Evolutionary conservation across 179 eudicot genomes (phyloP), one percentile per base, ranked within the genome.

Genomic region (Patellifolia procumbens): DNA sequence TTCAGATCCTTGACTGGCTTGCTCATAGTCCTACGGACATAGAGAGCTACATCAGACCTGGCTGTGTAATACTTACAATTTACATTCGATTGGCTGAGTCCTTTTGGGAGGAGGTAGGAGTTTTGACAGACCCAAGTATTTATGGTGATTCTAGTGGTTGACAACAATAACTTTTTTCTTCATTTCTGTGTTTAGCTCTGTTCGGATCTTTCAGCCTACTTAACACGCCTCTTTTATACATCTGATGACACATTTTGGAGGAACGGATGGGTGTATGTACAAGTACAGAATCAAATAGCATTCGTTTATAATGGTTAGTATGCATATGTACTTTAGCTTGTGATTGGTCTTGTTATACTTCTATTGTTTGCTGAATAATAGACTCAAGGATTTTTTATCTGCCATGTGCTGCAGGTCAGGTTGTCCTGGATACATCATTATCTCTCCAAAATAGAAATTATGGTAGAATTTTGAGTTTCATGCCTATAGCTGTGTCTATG

Each of bases 41-140:
- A 5, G 88, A 87, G 80, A 87, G 90, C 84, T 83, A 87, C 75
- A 87, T 87, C 72, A 85, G 88, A 74, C 90, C 90, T 58, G 90
- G 90, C 28, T 87, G 90, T 70, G 76, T 87, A 77, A 80, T 85
- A 70, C 78, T 87, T 53, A 85, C 87, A 11, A 74, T 87, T 28
- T 87, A 87, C 77, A 84, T 85, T 55, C 79, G 88, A 55, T 61
- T 83, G 82, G 56, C 87, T 5, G 85, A 87, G 69, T 74, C 88
- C 39, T 39, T 72, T 59, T 87, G 90, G 90, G 88, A 85, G 74
- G 90, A 85, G 88, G 88, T 87, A 83, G 68, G 67, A 20, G 76
- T 62, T 62, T 10, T 52, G 59, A 59, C 26, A 13, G n/a, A 4
- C 29, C 15, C 53, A 35, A 46, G 24, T 29, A 43, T 39, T 17